phyloP scores from a whole-genome alignment of 2,329 filamentous ascomycete genomes.

The Cladophialophora bantiana region DNA sequence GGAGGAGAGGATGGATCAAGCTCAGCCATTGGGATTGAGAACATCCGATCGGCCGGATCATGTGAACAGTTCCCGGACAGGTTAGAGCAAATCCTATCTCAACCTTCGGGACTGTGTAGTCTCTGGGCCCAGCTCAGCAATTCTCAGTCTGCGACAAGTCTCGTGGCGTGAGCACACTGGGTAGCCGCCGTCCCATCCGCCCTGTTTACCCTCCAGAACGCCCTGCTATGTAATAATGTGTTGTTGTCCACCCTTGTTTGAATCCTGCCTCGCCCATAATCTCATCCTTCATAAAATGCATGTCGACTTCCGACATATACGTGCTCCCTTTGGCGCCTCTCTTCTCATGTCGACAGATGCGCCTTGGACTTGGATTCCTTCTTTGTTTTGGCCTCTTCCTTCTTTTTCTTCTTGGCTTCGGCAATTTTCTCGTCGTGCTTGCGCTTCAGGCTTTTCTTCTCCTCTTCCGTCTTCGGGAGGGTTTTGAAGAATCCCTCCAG shows the following conservation, averaged over 20 bases:
- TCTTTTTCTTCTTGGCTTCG: slow-evolving; percentile 93
- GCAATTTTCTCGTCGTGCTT: slow-evolving; percentile 93
- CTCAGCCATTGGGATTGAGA: slow-evolving; percentile 27
- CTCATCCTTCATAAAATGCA: slow-evolving; percentile 12
- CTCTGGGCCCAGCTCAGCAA: neutral
- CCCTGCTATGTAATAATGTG: slow-evolving; percentile 23
- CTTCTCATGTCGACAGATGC: slow-evolving; percentile 62
- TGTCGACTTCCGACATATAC: neutral
- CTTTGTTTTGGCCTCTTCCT: slow-evolving; percentile 95
- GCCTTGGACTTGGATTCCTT: slow-evolving; percentile 89
- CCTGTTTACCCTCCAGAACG: slow-evolving; percentile 25
- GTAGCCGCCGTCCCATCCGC: neutral
- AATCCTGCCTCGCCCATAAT: neutral
- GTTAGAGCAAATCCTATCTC: slow-evolving; percentile 33
- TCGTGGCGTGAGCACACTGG: slow-evolving; percentile 1
- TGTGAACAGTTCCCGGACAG: slow-evolving; percentile 18
- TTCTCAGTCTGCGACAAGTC: neutral
- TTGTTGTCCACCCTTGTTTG: slow-evolving; percentile 3
- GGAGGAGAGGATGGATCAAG: slow-evolving; percentile 22
- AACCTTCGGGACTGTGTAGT: slow-evolving; percentile 12
- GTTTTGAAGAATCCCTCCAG: slow-evolving; percentile 98
- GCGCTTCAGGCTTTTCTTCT: slow-evolving; percentile 85
- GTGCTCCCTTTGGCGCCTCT: neutral
- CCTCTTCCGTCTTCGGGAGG: slow-evolving; percentile 82
- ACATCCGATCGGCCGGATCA: slow-evolving; percentile 26